These are phyloP conservation scores for Endotrypanum monterogeii DNA, from an alignment of 208 protist species.

Conservation along the genomic window DNA sequence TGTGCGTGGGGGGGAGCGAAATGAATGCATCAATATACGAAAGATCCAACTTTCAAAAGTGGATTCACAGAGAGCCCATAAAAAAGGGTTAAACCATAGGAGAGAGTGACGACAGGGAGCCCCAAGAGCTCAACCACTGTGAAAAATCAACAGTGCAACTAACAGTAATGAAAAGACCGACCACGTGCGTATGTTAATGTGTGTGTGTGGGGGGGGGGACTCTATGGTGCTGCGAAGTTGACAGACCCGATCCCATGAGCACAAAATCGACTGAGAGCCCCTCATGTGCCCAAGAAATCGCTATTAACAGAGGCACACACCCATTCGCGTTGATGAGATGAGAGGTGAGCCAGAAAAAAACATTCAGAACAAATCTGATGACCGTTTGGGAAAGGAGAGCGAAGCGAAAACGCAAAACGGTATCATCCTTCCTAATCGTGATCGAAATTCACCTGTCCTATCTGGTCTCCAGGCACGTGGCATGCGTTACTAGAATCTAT, in stretches of 20 bases:
- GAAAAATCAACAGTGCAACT: no score
- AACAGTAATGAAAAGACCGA: neutral
- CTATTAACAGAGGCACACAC: neutral
- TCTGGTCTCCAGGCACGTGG: constrained; percentile 65
- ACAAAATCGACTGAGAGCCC: neutral
- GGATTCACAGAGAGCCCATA: no score
- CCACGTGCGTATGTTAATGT: no score
- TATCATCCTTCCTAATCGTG: constrained; percentile 22
- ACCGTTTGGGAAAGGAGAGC: neutral
- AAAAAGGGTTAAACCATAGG: no score
- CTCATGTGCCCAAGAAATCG: neutral
- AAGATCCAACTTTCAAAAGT: no score
- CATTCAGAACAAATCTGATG: neutral
- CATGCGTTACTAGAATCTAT: constrained; percentile 69
- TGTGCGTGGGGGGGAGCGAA: neutral
- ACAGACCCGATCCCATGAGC: neutral
- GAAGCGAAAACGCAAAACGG: neutral
- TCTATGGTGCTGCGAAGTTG: neutral
- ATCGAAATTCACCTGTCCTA: constrained; percentile 43
- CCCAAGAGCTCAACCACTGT: no score
- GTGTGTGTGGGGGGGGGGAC: no score
- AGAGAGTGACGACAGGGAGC: no score
- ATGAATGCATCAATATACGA: neutral
- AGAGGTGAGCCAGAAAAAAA: neutral
- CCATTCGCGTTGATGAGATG: neutral